Conservation (phyloP, 495 filamentous ascomycete species). For the Penicillium egyptiacum region DNA sequence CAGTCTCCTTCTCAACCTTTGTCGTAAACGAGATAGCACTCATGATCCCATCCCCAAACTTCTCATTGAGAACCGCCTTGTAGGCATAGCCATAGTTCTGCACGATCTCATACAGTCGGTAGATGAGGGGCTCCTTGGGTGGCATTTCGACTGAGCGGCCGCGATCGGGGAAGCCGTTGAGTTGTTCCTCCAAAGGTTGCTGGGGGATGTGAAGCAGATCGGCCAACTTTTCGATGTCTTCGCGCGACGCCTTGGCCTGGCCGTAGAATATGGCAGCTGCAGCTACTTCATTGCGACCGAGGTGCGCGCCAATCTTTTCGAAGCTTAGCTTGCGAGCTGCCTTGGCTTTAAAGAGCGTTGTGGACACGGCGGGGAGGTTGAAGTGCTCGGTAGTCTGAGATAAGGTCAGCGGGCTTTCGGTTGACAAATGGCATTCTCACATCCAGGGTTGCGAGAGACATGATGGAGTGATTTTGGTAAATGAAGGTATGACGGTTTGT, state of each 20-base stretch:
- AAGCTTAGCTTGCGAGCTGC: slow-evolving; percentile 73
- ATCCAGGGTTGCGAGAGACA: slow-evolving; percentile 47
- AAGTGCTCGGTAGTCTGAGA: slow-evolving; percentile 43
- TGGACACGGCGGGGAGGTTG: slow-evolving; percentile 65
- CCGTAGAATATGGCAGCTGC: slow-evolving; percentile 95
- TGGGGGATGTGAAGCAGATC: slow-evolving; percentile 62
- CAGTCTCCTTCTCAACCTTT: slow-evolving; percentile 94
- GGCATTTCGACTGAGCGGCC: slow-evolving; percentile 89
- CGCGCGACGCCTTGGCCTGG: slow-evolving; percentile 74
- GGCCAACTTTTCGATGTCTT: slow-evolving; percentile 75
- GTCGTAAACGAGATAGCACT: slow-evolving; percentile 92
- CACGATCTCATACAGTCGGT: slow-evolving; percentile 92
- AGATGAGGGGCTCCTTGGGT: slow-evolving; percentile 89
- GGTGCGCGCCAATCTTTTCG: slow-evolving; percentile 69
- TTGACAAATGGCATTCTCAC: slow-evolving; percentile 19
- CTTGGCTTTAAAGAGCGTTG: slow-evolving; percentile 84
- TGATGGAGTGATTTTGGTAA: slow-evolving; percentile 13
- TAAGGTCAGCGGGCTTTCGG: slow-evolving; percentile 7
- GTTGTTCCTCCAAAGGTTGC: slow-evolving; percentile 56
- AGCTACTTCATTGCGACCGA: slow-evolving; percentile 87
- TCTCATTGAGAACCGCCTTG: slow-evolving; percentile 96
- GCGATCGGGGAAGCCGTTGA: slow-evolving; percentile 76
- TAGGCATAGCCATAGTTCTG: slow-evolving; percentile 98
- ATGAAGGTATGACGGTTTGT: not conserved
- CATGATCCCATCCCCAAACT: slow-evolving; percentile 99